Conservation (phyloP, 768 basidiomycete genomes). For the Psilocybe subaeruginosa region DNA sequence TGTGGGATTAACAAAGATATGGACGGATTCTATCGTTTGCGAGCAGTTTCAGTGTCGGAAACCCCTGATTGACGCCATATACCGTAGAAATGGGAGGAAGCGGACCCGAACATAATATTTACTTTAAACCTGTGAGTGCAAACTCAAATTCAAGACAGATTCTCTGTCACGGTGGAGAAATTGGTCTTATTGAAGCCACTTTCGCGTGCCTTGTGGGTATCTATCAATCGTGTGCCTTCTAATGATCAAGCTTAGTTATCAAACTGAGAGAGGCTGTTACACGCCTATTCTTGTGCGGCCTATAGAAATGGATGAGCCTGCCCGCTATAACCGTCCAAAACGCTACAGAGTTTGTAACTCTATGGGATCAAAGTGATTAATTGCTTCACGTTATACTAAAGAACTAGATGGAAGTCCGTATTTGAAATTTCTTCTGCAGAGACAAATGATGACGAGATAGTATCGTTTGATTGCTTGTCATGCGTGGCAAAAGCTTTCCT, state of each 20-base stretch:
- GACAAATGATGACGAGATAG: conserved; percentile 18
- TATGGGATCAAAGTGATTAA: conserved; percentile 18
- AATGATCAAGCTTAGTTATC: conserved; percentile 15
- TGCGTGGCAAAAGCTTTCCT: conserved; percentile 18
- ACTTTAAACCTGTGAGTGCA: conserved; percentile 10
- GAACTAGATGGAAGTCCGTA: conserved; percentile 14
- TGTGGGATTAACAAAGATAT: conserved; percentile 4
- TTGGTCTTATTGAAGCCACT: conserved; percentile 2
- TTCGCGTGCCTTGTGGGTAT: conserved; percentile 21
- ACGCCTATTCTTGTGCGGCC: conserved; percentile 17
- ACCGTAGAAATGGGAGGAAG: neutral
- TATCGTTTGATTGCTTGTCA: conserved; percentile 13
- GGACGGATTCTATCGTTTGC: conserved; percentile 1
- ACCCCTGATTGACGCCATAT: conserved; percentile 11
- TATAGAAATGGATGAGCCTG: neutral
- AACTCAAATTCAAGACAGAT: conserved; percentile 6
- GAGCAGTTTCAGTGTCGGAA: conserved; percentile 4
- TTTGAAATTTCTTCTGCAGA: conserved; percentile 18
- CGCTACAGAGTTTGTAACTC: conserved; percentile 4
- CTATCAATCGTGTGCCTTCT: conserved; percentile 9
- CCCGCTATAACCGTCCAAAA: conserved; percentile 17
- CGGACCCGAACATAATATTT: conserved; percentile 11
- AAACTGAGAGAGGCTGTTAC: conserved; percentile 15
- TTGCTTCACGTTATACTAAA: conserved; percentile 17
- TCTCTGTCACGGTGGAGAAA: conserved; percentile 10